Evolutionary conservation across 2,329 filamentous ascomycete genomes (phyloP).

Genomic region (Talaromyces marneffei): DNA sequence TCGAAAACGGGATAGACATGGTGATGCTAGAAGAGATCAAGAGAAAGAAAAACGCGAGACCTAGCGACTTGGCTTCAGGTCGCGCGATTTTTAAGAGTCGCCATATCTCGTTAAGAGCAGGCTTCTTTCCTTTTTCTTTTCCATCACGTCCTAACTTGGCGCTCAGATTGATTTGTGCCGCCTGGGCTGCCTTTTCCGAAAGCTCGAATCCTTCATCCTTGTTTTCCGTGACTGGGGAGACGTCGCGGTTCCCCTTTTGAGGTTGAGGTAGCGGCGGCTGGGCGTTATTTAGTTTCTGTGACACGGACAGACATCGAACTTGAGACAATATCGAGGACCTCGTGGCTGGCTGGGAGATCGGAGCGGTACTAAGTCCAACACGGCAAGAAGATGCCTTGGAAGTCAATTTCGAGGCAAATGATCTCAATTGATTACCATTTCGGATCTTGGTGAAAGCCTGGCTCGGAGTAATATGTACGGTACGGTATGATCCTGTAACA

Average conservation of each 20-base stretch:
- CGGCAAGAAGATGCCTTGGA: constrained; percentile 12
- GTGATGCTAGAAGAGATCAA: constrained; percentile 87
- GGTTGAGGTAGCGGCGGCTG: constrained; percentile 19
- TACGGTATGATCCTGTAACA: not conserved
- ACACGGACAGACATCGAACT: constrained; percentile 26
- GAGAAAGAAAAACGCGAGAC: constrained; percentile 73
- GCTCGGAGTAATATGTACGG: not conserved
- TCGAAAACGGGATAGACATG: constrained; percentile 94
- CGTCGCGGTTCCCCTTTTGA: constrained; percentile 21
- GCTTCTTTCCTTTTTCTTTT: constrained; percentile 42
- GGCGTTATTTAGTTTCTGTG: constrained; percentile 22
- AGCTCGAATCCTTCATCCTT: constrained; percentile 60
- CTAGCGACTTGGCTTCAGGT: constrained; percentile 74
- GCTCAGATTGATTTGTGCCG: constrained; percentile 81
- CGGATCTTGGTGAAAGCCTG: constrained; percentile 10
- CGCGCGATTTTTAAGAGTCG: constrained; percentile 82
- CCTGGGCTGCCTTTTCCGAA: constrained; percentile 79
- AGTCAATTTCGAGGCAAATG: constrained; percentile 13
- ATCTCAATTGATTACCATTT: constrained; percentile 19
- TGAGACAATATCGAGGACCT: constrained; percentile 18
- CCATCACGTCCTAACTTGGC: constrained; percentile 84
- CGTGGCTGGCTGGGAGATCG: not conserved
- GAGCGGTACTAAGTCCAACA: constrained; percentile 1
- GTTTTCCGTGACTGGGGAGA: constrained; percentile 40
- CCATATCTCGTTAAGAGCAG: constrained; percentile 71